phyloP scores from a whole-genome alignment of 129 eudicot genomes.

The Deinandra increscens region DNA sequence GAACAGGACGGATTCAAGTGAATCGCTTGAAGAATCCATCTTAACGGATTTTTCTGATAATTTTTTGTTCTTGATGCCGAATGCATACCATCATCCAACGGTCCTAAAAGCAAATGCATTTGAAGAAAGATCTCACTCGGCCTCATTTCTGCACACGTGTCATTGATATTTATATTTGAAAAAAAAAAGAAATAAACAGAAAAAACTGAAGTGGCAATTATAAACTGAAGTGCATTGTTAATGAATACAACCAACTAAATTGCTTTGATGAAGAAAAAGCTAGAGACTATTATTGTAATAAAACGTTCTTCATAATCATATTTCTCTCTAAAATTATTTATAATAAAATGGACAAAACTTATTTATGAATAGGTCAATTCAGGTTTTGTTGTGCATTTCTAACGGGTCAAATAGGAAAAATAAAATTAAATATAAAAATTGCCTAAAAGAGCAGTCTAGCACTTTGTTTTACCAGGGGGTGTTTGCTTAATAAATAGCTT shows the following conservation, averaged over 20 bases:
- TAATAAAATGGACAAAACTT: neutral
- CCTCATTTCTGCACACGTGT: conserved; percentile 52
- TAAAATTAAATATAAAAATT: neutral
- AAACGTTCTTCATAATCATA: neutral
- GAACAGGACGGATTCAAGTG: conserved; percentile 84
- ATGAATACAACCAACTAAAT: neutral
- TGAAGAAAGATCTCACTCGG: conserved; percentile 82
- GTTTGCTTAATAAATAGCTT: neutral
- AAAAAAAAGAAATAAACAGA: too few species aligned
- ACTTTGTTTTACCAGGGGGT: neutral
- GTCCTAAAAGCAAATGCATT: conserved; percentile 68
- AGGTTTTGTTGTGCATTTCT: neutral
- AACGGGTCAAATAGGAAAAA: neutral
- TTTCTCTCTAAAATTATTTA: neutral
- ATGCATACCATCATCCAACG: conserved; percentile 26
- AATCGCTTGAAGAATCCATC: conserved; percentile 76
- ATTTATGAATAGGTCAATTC: neutral
- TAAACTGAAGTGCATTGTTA: conserved; percentile 3
- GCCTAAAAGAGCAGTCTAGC: neutral
- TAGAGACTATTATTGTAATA: neutral
- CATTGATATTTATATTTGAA: neutral
- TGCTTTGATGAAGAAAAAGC: neutral
- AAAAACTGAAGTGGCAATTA: neutral
- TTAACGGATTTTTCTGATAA: conserved; percentile 33
- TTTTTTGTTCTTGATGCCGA: conserved; percentile 30